These are phyloP conservation scores for Pythium aquatile DNA, from an alignment of 352 stramenopile species.

Conservation along the genomic window DNA sequence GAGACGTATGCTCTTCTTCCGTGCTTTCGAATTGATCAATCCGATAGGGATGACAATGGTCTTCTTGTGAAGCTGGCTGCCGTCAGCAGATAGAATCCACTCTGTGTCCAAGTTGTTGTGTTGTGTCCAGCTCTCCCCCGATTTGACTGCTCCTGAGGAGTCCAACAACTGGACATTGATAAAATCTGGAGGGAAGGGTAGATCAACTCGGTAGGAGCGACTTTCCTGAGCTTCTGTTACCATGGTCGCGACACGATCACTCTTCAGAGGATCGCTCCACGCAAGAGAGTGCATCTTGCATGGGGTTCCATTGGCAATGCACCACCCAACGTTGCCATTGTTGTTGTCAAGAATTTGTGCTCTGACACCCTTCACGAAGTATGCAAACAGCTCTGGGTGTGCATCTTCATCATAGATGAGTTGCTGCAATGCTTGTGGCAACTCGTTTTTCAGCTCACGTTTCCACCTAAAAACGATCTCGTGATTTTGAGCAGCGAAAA, in stretches of 20 bases:
- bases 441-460: not conserved
- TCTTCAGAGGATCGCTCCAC: conserved; percentile 18
- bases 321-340: conserved; percentile 13
- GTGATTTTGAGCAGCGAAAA: not conserved
- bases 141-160: not conserved
- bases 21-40: not conserved
- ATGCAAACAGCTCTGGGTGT: conserved; percentile 19
- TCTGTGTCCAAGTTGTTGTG: not conserved
- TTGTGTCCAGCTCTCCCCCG: not conserved
- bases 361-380: conserved; percentile 6
- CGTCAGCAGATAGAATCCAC: not conserved
- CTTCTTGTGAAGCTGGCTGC: not conserved
- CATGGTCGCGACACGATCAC: not conserved
- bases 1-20: not conserved
- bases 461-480: not conserved
- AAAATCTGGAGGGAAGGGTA: conserved; percentile 10
- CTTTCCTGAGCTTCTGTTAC: not conserved
- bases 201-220: not conserved
- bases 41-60: conserved; percentile 6
- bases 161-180: not conserved
- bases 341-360: conserved; percentile 22
- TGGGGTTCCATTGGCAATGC: conserved; percentile 12
- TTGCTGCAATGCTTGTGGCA: not conserved
- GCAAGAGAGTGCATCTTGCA: conserved; percentile 21
- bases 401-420: conserved; percentile 14